Base-by-base conservation (phyloP, 805 yeast genomes). In the Kregervanrija fluxuum region DNA sequence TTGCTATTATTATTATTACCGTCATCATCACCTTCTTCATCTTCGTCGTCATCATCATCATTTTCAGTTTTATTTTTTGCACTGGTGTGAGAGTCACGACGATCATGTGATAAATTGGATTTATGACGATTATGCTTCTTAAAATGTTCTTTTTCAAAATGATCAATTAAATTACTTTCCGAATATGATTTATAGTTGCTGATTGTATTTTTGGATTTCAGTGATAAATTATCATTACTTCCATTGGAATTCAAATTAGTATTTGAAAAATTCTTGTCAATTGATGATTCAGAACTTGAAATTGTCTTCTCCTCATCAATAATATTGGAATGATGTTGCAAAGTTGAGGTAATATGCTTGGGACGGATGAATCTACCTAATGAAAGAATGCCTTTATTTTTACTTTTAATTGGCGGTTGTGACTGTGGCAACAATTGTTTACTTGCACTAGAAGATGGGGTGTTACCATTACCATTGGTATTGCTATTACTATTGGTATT, bases 331-430 rank as follows among this genome's bases (percentile, higher is more conserved):
- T 41, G 46, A 31, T 43, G 41, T n/a, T 36, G 28, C n/a, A 46
- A 36, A 3, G 43, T 42, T 11, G 43, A 42, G 11, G 45, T 43
- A 6, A 43, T 11, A 22, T 46, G 47, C 34, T 46, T 35, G 8
- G 43, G 40, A 8, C 42, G 37, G 16, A 44, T 38, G n/a, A 44
- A 36, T n/a, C 48, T 16, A 17, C 45, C 46, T 6, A 43, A 35
- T 3, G 46, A 35, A 12, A 40, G 37, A 16, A 45, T 30, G 5
- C 45, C 44, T 13, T 38, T 43, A 16, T 31, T 41, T 16, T 30
- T 37, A 11, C 36, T 41, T n/a, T 37, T 40, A 5, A 15, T 5
- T n/a, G 14, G 12, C 38, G 16, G 17, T 13, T 12, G n/a, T 14
- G 16, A 5, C 8, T 11, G 38, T 13, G 14, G 38, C 8, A 13